A percentile compares a stretch with the other conserved stretches of the same genome.
Conservation (phyloP, 2,329 filamentous ascomycete species). For the Huntiella decipiens region DNA sequence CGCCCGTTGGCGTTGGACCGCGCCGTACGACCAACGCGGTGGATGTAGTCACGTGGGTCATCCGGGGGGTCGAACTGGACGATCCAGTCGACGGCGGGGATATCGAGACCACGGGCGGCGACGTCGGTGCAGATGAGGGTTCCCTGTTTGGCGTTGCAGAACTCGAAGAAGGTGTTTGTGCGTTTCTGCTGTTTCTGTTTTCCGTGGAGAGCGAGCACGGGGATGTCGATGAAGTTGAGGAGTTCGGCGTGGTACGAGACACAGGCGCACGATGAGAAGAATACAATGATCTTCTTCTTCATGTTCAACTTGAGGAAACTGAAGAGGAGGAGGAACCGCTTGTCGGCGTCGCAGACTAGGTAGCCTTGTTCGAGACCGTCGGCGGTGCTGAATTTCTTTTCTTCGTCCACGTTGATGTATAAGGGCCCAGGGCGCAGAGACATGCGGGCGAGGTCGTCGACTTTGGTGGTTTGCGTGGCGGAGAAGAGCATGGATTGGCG, state of each 20-base stretch:
- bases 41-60: slow-evolving; percentile 79
- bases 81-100: slow-evolving; percentile 90
- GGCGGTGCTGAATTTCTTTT: slow-evolving; percentile 78
- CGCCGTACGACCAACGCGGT: slow-evolving; percentile 88
- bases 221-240: slow-evolving; percentile 92
- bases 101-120: slow-evolving; percentile 84
- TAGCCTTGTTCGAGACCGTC: slow-evolving; percentile 92
- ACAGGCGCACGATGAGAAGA: slow-evolving; percentile 80
- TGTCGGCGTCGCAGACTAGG: slow-evolving; percentile 80
- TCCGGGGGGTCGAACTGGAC: slow-evolving; percentile 91
- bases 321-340: slow-evolving; percentile 83
- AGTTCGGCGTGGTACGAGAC: slow-evolving; percentile 94
- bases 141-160: slow-evolving; percentile 56
- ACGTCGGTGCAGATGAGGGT: slow-evolving; percentile 94
- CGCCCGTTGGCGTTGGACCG: slow-evolving; percentile 66
- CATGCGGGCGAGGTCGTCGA: slow-evolving; percentile 88
- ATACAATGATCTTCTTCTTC: slow-evolving; percentile 96
- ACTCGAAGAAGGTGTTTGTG: slow-evolving; percentile 98
- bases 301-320: slow-evolving; percentile 74
- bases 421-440: slow-evolving; percentile 78
- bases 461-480: slow-evolving; percentile 94
- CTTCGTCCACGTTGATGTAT: slow-evolving; percentile 91
- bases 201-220: slow-evolving; percentile 69
- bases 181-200: slow-evolving; percentile 98
- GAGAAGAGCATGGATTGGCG: slow-evolving; percentile 97